Conservation (phyloP, 2,329 filamentous ascomycete genomes). For the Alternaria arbusti region DNA sequence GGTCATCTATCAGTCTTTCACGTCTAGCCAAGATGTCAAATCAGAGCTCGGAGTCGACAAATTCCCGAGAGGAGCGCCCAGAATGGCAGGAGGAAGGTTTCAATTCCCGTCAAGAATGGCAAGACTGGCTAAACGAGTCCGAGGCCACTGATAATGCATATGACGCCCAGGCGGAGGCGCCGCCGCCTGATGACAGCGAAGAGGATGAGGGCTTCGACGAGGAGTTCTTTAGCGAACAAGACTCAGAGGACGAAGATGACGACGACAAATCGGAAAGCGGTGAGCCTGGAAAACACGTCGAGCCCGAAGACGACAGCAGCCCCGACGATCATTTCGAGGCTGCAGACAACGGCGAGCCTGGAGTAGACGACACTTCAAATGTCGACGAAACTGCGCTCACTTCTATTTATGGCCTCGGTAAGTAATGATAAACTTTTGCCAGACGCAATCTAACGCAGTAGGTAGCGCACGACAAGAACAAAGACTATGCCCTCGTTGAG, state of each 20-base stretch:
- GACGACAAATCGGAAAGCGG: not conserved
- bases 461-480: not conserved
- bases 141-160: not conserved
- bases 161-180: not conserved
- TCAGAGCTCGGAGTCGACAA: not conserved
- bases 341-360: not conserved
- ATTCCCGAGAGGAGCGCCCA: not conserved
- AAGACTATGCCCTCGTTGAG: not conserved
- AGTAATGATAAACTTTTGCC: not conserved
- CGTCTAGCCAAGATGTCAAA: not conserved
- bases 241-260: rapidly evolving
- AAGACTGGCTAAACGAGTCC: not conserved
- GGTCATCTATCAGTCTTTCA: not conserved
- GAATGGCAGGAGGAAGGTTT: not conserved
- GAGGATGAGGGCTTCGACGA: not conserved
- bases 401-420: not conserved
- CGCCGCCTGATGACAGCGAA: not conserved
- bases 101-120: not conserved
- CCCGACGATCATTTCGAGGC: not conserved
- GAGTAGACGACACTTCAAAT: not conserved
- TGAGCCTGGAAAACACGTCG: not conserved
- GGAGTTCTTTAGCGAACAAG: not conserved
- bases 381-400: not conserved
- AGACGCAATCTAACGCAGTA: not conserved
- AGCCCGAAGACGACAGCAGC: not conserved